Percentiles rank a stretch among this genome's conserved stretches.
Conservation (phyloP, 2,329 filamentous ascomycete genomes). For the Myriosclerotinia curreyana region DNA sequence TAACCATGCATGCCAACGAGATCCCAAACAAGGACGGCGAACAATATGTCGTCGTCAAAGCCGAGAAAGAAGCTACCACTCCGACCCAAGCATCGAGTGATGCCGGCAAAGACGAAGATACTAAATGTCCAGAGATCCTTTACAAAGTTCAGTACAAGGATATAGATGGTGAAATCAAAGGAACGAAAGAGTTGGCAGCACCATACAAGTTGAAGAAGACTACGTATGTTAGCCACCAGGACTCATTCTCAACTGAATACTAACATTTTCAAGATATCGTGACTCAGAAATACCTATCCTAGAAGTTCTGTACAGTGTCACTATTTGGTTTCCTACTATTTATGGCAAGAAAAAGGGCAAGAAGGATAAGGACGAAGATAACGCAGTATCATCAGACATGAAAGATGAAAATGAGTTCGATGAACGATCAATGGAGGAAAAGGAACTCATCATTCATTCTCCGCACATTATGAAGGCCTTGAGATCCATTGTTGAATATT, state of each 20-base stretch:
- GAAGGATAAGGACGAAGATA: constrained; percentile 24
- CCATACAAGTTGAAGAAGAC: constrained; percentile 32
- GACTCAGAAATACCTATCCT: constrained; percentile 29
- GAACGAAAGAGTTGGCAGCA: constrained; percentile 28
- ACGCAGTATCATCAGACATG: background rate
- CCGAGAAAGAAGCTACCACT: constrained; percentile 21
- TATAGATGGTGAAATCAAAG: constrained; percentile 29
- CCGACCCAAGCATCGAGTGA: constrained; percentile 22
- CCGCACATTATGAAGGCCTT: constrained; percentile 32
- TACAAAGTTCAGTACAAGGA: constrained; percentile 33
- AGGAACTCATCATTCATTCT: constrained; percentile 32
- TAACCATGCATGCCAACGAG: constrained; percentile 22
- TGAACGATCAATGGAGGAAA: constrained; percentile 32
- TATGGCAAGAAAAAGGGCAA: constrained; percentile 26
- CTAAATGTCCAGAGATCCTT: constrained; percentile 28
- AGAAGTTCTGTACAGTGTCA: constrained; percentile 30
- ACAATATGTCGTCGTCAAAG: constrained; percentile 29
- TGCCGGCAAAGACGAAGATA: constrained; percentile 22
- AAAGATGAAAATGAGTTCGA: constrained; percentile 26
- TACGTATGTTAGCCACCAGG: constrained; percentile 14
- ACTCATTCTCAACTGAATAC: background rate
- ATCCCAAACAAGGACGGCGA: constrained; percentile 22
- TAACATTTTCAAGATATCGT: constrained; percentile 24
- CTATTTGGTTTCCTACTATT: constrained; percentile 31
- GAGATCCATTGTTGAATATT: constrained; percentile 30